Base-by-base conservation (phyloP, 202 grass and related monocot genomes). In the Brachypodium distachyon region DNA sequence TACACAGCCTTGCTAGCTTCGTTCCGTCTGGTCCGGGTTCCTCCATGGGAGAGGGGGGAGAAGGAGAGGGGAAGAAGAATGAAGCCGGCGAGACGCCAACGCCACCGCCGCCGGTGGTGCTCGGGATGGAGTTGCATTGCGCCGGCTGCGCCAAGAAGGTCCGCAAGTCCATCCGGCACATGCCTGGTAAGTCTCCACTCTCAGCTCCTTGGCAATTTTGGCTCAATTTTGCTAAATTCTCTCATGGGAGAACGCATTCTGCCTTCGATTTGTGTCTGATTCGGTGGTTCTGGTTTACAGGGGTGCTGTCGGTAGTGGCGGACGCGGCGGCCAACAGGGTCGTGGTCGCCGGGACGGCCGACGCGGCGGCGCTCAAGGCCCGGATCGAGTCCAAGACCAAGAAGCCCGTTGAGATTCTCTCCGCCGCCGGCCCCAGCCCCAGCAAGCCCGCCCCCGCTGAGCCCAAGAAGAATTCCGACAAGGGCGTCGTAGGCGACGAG, bases 91-190 rank as follows among this genome's bases (percentile, higher is more conserved):
- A 51, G 55, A 51, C 3, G 26, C 75, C 37, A 70, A 51, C 3
- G 26, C 75, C 37, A 70, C 52, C 49, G 69, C 40, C 37, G 70
- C 68, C 82, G 17, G 53, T 96, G 13, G 87, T 95, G 25, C 78
- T 99, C 37, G 80, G 73, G 85, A 81, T 90, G 76, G 81, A 82
- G n/a, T 84, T 99, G 85, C 96, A 99, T 88, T 99, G 96, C 77
- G 89, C 83, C 74, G 96, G 96, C 73, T 99, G 96, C 87, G 96
- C 92, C 39, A 64, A 61, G 42, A 95, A 96, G 85, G 83, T 99
- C 71, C 82, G 73, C 59, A 95, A 74, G 27, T 53, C 53, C 54
- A 87, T 98, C 80, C 92, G 61, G 66, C 61, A 55, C 47, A 4
- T 92, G 6, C 79, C 81, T 26, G 95, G 95, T 98, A 82, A n/a